Evolutionary conservation across 331 rosid species (phyloP), one percentile per base, ranked within the genome.

Genomic region (Spiraea crenata): DNA sequence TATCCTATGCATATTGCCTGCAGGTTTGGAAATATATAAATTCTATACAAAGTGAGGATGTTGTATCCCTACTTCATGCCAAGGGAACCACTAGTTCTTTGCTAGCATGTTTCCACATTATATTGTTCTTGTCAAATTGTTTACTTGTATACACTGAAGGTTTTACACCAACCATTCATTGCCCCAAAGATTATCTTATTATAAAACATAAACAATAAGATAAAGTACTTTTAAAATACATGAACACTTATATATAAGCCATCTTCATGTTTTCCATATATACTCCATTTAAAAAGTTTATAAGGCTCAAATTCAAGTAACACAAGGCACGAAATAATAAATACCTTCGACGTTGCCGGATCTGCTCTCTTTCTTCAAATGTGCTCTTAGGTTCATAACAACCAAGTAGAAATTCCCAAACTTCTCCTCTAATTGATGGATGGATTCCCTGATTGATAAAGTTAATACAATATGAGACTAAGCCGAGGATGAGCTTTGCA

Each of bases 371-470:
- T 84, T 95, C 98, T n/a, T 95, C 96, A 76, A 83, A 89, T 77
- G 98, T 85, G 85, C 96, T 89, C 64, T 37, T 74, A 38, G 96
- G 96, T 70, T 89, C 93, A 74, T 83, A 95, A 79, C 96, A 95
- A 73, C 98, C 99, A 57, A 95, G 96, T 74, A 95, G 85, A 85
- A 95, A 95, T 59, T 95, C 98, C 99, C 99, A 95, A 55, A 95
- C 99, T 86, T 95, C 99, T 78, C 98, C 98, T 84, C 90, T 89
- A 41, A 95, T 91, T 63, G 93, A 81, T 81, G 99, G 99, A 85
- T 95, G 99, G 74, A 95, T 76, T 65, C 99, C 99, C 99, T 95
- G 82, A 70, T 82, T 58, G 42, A 69, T 5, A 72, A 41, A 71
- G 57, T 55, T 67, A 80, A 42, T 66, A 77, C 25, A 19, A 17